Evolutionary conservation across 1,284 basidiomycete genomes (phyloP).

Genomic region (Exobasidium cylindrosporum): DNA sequence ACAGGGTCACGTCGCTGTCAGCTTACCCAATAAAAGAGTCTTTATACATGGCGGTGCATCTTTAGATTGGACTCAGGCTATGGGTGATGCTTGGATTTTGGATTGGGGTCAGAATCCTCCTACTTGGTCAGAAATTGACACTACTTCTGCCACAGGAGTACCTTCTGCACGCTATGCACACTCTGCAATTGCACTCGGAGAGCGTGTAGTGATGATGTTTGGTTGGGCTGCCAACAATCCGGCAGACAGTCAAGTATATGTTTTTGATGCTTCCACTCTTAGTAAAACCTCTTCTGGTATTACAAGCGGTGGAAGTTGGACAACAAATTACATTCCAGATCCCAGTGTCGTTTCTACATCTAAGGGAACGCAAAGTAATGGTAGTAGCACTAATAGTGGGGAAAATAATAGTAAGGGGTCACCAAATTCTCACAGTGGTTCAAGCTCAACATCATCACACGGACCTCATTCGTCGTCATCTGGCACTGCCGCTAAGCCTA

Average conservation of each 20-base stretch:
- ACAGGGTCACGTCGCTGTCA: conserved; percentile 44
- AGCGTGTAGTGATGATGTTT: conserved; percentile 32
- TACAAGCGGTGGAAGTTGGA: conserved; percentile 38
- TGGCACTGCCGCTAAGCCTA: background rate
- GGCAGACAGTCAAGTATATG: conserved; percentile 27
- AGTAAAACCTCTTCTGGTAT: conserved; percentile 19
- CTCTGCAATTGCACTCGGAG: conserved; percentile 42
- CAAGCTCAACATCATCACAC: background rate
- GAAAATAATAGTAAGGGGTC: background rate
- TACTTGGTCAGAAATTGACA: conserved; percentile 27
- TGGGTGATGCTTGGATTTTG: conserved; percentile 47
- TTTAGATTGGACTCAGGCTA: conserved; percentile 36
- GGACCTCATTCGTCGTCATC: background rate
- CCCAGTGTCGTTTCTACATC: conserved; percentile 22
- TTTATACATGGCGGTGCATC: conserved; percentile 46
- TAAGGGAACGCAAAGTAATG: background rate
- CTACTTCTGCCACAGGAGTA: conserved; percentile 10
- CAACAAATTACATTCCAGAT: conserved; percentile 36
- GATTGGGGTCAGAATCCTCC: conserved; percentile 44
- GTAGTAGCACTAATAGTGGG: conserved; percentile 3
- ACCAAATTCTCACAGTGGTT: background rate
- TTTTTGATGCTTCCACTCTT: conserved; percentile 29
- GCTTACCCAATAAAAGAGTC: conserved; percentile 35
- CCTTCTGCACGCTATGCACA: conserved; percentile 42
- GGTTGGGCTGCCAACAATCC: conserved; percentile 40